Evolutionary conservation across 768 basidiomycete species (phyloP).

Genomic region (Boletus sp.): DNA sequence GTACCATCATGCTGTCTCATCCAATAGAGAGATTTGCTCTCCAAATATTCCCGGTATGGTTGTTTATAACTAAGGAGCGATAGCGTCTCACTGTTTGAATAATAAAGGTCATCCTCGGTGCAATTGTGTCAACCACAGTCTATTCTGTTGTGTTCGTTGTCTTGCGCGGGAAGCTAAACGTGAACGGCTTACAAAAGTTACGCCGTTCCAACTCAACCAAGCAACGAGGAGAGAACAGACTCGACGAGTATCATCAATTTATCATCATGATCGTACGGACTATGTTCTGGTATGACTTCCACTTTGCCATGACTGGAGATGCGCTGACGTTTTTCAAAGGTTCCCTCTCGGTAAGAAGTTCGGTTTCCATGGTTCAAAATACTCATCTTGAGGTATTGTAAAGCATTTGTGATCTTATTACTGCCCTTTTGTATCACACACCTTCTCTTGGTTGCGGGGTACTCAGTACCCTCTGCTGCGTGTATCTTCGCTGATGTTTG

Average conservation of each 20-base stretch:
- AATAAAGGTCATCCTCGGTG: conserved; percentile 55
- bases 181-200: conserved; percentile 51
- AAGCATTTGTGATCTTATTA: conserved; percentile 60
- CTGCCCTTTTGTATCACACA: conserved; percentile 57
- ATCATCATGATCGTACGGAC: conserved; percentile 59
- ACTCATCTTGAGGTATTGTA: conserved; percentile 6
- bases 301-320: neutral
- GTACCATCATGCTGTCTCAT: conserved; percentile 47
- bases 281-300: conserved; percentile 62
- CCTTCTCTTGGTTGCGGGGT: conserved; percentile 48
- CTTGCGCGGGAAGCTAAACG: conserved; percentile 53
- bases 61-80: neutral
- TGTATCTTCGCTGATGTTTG: conserved; percentile 51
- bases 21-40: conserved; percentile 48
- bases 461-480: conserved; percentile 43
- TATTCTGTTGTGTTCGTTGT: conserved; percentile 63
- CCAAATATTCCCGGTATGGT: conserved; percentile 60
- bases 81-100: conserved; percentile 2
- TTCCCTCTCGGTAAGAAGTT: conserved; percentile 53
- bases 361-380: neutral
- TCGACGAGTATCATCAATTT: conserved; percentile 58
- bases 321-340: conserved; percentile 35
- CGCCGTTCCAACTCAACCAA: conserved; percentile 50
- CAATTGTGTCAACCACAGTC: conserved; percentile 51
- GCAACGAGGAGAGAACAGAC: conserved; percentile 41